Conservation (phyloP, 495 filamentous ascomycete genomes). For the Neurospora sp. region DNA sequence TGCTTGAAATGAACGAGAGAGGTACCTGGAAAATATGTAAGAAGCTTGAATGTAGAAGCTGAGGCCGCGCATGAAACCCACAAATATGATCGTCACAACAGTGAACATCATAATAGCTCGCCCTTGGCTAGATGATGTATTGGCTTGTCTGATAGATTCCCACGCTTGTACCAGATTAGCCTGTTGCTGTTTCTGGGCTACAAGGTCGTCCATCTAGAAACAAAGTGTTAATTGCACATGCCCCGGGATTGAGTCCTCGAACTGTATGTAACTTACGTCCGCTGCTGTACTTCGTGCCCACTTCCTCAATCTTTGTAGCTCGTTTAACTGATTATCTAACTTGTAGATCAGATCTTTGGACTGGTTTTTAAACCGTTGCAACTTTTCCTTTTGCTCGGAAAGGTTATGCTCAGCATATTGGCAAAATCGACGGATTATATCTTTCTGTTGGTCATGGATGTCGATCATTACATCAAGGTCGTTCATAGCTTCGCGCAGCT, state of each 20-base stretch:
- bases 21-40: no score
- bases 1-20: constrained; percentile 22
- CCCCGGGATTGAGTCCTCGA: no score
- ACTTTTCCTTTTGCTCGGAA: constrained; percentile 1
- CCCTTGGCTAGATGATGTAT: constrained; percentile 49
- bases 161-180: constrained; percentile 51
- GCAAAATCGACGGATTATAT: constrained; percentile 46
- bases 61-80: no score
- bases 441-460: constrained; percentile 45
- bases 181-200: constrained; percentile 55
- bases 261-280: constrained; percentile 15
- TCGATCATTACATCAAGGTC: constrained; percentile 63
- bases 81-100: constrained; percentile 49
- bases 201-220: constrained; percentile 37
- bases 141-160: constrained; percentile 44
- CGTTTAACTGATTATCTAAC: constrained; percentile 12
- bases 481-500: constrained; percentile 62
- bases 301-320: constrained; percentile 18
- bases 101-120: constrained; percentile 56
- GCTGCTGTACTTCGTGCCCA: constrained; percentile 18
- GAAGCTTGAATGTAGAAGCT: no score
- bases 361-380: constrained; percentile 17
- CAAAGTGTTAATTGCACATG: no score
- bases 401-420: constrained; percentile 38
- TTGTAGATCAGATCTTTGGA: constrained; percentile 12